These are phyloP conservation scores for Fusarium equiseti DNA, from an alignment of 2,329 filamentous ascomycete species.

Conservation along the genomic window DNA sequence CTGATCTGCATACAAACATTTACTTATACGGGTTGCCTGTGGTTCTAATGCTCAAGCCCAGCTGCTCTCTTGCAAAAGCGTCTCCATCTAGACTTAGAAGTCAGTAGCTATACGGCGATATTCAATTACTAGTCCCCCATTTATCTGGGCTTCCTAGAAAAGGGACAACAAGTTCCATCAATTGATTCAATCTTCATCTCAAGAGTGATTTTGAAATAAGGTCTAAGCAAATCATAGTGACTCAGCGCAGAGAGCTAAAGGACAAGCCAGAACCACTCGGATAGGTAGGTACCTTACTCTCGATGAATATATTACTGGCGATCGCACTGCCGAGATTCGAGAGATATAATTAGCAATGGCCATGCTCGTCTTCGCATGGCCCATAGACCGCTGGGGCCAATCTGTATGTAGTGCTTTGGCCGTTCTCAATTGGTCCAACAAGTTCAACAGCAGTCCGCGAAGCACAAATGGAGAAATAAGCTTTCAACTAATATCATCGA, in stretches of 20 bases:
- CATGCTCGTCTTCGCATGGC: background rate
- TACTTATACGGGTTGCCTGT: no score
- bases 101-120: background rate
- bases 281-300: background rate
- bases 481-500: background rate
- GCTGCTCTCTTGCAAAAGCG: no score
- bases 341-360: background rate
- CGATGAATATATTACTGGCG: background rate
- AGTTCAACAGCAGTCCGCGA: background rate
- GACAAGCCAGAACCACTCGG: background rate
- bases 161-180: no score
- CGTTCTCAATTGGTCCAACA: background rate
- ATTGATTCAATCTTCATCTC: background rate
- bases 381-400: background rate
- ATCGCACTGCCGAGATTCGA: background rate
- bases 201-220: background rate
- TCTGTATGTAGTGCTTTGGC: background rate
- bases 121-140: background rate
- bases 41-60: no score
- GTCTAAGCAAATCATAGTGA: background rate
- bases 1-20: no score
- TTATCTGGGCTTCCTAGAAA: background rate
- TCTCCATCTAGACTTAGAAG: no score
- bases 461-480: background rate
- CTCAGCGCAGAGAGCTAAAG: background rate